phyloP scores from a whole-genome alignment of 345 rosid genomes.

The Bruguiera sexangula region DNA sequence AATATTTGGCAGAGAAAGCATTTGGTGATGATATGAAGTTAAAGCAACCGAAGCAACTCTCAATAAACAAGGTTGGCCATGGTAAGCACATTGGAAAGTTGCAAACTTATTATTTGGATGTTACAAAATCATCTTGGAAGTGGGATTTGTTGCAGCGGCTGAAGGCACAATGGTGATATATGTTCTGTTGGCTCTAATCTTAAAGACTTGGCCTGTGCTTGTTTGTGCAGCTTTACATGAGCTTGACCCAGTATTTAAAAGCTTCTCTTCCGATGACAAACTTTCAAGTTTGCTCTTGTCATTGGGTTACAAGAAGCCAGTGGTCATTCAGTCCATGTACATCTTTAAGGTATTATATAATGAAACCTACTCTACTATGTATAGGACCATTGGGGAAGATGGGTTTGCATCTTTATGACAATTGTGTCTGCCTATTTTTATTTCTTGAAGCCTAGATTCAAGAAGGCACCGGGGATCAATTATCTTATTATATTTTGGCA shows the following conservation, averaged over 20 bases:
- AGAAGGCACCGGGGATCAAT: too few relatives aligned
- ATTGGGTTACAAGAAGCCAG: constrained; percentile 76
- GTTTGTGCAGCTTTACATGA: constrained; percentile 74
- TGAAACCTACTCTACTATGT: not conserved
- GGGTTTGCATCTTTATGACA: too few relatives aligned
- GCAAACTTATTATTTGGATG: not conserved
- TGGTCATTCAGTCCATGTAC: constrained; percentile 85
- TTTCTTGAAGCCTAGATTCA: too few relatives aligned
- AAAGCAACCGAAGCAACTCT: constrained; percentile 77
- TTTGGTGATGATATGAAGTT: constrained; percentile 71
- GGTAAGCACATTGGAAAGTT: constrained; percentile 40
- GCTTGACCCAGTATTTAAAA: constrained; percentile 66
- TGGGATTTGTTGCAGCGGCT: not conserved
- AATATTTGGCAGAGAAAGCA: constrained; percentile 74
- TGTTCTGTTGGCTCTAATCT: not conserved
- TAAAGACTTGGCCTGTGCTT: constrained; percentile 12
- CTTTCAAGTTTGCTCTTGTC: constrained; percentile 55
- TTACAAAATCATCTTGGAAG: constrained; percentile 4
- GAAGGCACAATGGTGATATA: not conserved
- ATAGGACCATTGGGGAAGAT: not conserved
- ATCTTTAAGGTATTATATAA: constrained; percentile 64
- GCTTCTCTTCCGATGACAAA: constrained; percentile 59
- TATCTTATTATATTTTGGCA: too few relatives aligned
- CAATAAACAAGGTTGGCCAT: constrained; percentile 95
- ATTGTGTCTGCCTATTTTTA: too few relatives aligned